Base-by-base conservation (phyloP, 1,139 yeast species). In the Pichia sp. region DNA sequence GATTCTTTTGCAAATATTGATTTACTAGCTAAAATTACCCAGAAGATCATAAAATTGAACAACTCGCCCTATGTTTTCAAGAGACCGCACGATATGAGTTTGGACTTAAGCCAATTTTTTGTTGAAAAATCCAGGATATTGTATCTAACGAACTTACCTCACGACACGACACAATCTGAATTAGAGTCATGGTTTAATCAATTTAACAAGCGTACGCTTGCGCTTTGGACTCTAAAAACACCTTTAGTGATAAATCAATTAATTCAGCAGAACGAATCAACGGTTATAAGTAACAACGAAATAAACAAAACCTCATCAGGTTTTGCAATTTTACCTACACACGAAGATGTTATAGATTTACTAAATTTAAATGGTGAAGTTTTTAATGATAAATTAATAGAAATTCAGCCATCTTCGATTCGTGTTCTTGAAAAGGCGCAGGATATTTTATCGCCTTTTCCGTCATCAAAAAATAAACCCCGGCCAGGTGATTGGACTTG, bases 401-500 rank as follows among this genome's bases (percentile, higher is more conserved):
- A 88, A 60, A 85, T 90, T 3, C 92, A 85, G 52, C 95, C 97
- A 1, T 86, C 95, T 2, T 81, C 94, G 37, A 74, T 81, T 2
- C 67, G 74, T 38, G 85, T 90, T 1, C 68, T 90, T 45, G 95
- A 86, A 53, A 75, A 79, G 49, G 96, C 96, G 1, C 81, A 79
- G 52, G 95, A 84, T 37, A 75, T 88, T 43, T 68, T 90, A 47
- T 73, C 86, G 0, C 86, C 95, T 8, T 88, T 90, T 64, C 95
- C 96, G 11, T 81, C 88, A 29, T 81, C 86, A 42, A 88, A 88
- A 57, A 88, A 88, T 62, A 75, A 95, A 55, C 95, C 96, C 28
- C 73, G 97, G 58, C 97, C 97, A 0, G 97, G 97, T 28, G 97
- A 90, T 60, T 90, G 97, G 97, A 85, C 86, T 6, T 90, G 97